Evolutionary conservation across 371 early-diverging fungal genomes (phyloP).

Genomic region (Mortierella sp.): DNA sequence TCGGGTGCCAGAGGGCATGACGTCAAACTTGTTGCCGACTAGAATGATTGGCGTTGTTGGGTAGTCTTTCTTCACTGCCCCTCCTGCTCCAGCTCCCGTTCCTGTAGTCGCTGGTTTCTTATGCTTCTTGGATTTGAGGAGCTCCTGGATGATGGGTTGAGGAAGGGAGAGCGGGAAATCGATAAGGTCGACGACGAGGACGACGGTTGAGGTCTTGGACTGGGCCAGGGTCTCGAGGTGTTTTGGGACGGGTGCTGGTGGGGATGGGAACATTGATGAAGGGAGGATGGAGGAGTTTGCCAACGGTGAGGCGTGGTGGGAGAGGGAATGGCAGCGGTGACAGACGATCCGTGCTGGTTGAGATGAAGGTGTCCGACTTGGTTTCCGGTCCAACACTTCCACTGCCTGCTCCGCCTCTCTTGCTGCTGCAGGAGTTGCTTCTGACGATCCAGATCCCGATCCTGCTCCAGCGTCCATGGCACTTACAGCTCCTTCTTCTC

Average conservation of each 20-base stretch:
- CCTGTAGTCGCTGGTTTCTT: neutral
- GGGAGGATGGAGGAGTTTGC: slow-evolving; percentile 21
- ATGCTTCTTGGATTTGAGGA: slow-evolving; percentile 21
- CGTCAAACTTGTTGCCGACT: slow-evolving; percentile 56
- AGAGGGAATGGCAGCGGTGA: slow-evolving; percentile 51
- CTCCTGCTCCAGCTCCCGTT: neutral
- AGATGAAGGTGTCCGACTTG: neutral
- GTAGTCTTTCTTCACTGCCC: neutral
- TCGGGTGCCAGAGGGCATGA: slow-evolving; percentile 39
- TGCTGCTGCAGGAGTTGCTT: neutral
- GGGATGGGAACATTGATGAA: slow-evolving; percentile 36
- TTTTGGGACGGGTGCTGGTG: slow-evolving; percentile 42
- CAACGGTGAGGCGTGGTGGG: slow-evolving; percentile 41
- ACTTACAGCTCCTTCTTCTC: neutral
- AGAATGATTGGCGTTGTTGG: slow-evolving; percentile 42
- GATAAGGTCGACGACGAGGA: slow-evolving; percentile 46
- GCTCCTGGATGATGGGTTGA: slow-evolving; percentile 34
- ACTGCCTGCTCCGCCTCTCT: neutral
- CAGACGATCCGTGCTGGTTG: slow-evolving; percentile 30
- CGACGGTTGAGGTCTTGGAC: slow-evolving; percentile 45
- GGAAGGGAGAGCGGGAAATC: slow-evolving; percentile 53
- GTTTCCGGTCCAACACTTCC: slow-evolving; percentile 20
- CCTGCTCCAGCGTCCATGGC: neutral
- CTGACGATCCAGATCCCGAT: neutral
- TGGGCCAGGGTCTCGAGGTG: slow-evolving; percentile 37